phyloP scores from a whole-genome alignment of 1,139 yeast species.

The Debaryomyces udenii region DNA sequence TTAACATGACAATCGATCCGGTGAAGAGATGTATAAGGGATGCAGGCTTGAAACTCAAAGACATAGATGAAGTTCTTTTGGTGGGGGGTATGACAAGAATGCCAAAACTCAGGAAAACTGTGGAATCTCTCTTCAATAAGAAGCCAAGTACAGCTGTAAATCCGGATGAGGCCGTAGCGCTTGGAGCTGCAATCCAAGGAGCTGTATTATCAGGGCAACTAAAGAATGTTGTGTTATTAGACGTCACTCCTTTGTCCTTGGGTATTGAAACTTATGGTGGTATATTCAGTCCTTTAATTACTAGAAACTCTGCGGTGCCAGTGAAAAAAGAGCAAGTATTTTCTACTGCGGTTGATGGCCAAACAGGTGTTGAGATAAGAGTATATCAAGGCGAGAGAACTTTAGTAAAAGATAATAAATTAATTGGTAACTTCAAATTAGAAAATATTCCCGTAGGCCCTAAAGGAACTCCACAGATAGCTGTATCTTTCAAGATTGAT shows the following conservation, averaged over 20 bases:
- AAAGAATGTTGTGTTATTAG: constrained; percentile 70
- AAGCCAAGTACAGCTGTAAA: constrained; percentile 68
- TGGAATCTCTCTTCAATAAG: constrained; percentile 57
- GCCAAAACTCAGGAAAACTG: constrained; percentile 69
- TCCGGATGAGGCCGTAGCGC: constrained; percentile 84
- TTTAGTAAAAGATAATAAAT: constrained; percentile 68
- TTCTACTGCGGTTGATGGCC: constrained; percentile 86
- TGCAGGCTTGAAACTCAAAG: constrained; percentile 63
- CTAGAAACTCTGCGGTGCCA: constrained; percentile 77
- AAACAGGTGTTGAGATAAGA: constrained; percentile 75
- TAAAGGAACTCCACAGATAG: constrained; percentile 78
- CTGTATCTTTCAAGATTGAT: constrained; percentile 73
- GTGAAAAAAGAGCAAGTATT: constrained; percentile 70
- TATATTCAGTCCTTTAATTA: constrained; percentile 72
- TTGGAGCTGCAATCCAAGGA: constrained; percentile 86
- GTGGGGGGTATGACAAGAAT: constrained; percentile 89
- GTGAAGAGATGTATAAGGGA: constrained; percentile 70
- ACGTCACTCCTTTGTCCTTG: constrained; percentile 76
- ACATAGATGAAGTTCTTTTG: constrained; percentile 69
- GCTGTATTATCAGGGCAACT: constrained; percentile 73
- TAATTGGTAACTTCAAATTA: constrained; percentile 72
- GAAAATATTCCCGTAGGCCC: constrained; percentile 70
- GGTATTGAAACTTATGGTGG: constrained; percentile 88
- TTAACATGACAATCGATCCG: constrained; percentile 64
- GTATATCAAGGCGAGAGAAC: constrained; percentile 82